Percentiles rank a stretch among this genome's conserved stretches.
Conservation (phyloP, 2,329 filamentous ascomycete genomes). For the Zymoseptoria brevis region DNA sequence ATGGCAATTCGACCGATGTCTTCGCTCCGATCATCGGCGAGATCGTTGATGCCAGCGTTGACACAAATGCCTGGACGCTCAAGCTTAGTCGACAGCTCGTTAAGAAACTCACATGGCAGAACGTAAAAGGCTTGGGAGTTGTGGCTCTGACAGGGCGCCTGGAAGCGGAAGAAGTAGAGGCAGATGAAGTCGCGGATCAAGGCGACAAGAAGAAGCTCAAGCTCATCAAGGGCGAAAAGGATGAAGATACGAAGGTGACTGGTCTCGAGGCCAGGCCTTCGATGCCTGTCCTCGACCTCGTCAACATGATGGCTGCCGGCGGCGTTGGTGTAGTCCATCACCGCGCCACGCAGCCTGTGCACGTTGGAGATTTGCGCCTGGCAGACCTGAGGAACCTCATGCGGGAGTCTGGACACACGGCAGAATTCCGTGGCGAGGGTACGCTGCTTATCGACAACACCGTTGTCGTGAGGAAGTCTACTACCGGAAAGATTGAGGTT, state of each 20-base stretch:
- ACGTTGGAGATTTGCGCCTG: conserved; percentile 85
- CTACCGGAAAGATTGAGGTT: conserved; percentile 67
- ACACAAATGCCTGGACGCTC: conserved; percentile 95
- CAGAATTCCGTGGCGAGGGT: conserved; percentile 89
- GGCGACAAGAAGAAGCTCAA: conserved; percentile 49
- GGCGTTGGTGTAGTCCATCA: conserved; percentile 33
- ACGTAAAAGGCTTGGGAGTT: conserved; percentile 78
- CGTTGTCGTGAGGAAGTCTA: conserved; percentile 82
- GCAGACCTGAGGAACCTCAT: conserved; percentile 81
- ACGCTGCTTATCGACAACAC: conserved; percentile 80
- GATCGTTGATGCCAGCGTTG: conserved; percentile 80
- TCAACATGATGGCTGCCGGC: conserved; percentile 56
- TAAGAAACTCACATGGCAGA: conserved; percentile 87
- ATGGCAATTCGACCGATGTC: conserved; percentile 41
- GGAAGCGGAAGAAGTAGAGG: conserved; percentile 42
- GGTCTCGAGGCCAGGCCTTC: conserved; percentile 17
- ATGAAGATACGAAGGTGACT: conserved; percentile 12
- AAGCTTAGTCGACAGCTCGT: conserved; percentile 80
- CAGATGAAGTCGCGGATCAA: conserved; percentile 31
- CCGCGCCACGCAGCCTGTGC: conserved; percentile 69
- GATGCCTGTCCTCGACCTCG: conserved; percentile 51
- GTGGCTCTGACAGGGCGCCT: conserved; percentile 80
- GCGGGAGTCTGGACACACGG: conserved; percentile 71
- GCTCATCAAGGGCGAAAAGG: conserved; percentile 40
- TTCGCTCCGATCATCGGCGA: conserved; percentile 72